Evolutionary conservation across 495 filamentous ascomycete species (phyloP).

Genomic region (Aspergillus wentii): DNA sequence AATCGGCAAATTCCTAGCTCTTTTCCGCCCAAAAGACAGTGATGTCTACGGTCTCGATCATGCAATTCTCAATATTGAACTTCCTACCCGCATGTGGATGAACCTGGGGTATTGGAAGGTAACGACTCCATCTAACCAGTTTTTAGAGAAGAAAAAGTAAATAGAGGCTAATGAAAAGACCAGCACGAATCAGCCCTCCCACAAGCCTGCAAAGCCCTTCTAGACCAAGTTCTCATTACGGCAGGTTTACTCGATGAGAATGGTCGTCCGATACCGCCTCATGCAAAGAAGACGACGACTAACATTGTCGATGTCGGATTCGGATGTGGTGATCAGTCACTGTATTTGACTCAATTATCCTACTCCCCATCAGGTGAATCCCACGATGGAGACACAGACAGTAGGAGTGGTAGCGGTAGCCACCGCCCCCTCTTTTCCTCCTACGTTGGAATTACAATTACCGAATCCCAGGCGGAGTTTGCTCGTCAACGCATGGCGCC

Average conservation of each 20-base stretch:
- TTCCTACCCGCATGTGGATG: slow-evolving; percentile 35
- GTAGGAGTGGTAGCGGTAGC: background rate
- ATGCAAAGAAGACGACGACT: slow-evolving; percentile 13
- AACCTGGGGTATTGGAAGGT: slow-evolving; percentile 40
- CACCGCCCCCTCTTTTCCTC: slow-evolving; percentile 18
- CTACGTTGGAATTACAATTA: slow-evolving; percentile 42
- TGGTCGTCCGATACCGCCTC: background rate
- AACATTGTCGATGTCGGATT: slow-evolving; percentile 43
- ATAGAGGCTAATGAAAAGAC: no score
- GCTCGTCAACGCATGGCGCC: slow-evolving; percentile 13
- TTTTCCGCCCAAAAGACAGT: no score
- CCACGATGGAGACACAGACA: background rate
- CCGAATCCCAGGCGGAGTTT: slow-evolving; percentile 23
- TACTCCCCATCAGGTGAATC: background rate
- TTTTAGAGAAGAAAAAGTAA: slow-evolving; percentile 1
- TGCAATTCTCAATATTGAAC: slow-evolving; percentile 25
- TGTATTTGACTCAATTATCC: slow-evolving; percentile 17
- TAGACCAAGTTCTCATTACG: slow-evolving; percentile 33
- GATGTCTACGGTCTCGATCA: slow-evolving; percentile 36
- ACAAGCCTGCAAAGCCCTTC: slow-evolving; percentile 34
- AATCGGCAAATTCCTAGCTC: no score
- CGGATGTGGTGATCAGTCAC: slow-evolving; percentile 46
- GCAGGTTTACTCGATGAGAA: slow-evolving; percentile 21
- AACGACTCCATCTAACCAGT: background rate
- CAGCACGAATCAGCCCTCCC: slow-evolving; percentile 29